Conservation (phyloP, 2,329 filamentous ascomycete species). For the Simplicillium aogashimaense region DNA sequence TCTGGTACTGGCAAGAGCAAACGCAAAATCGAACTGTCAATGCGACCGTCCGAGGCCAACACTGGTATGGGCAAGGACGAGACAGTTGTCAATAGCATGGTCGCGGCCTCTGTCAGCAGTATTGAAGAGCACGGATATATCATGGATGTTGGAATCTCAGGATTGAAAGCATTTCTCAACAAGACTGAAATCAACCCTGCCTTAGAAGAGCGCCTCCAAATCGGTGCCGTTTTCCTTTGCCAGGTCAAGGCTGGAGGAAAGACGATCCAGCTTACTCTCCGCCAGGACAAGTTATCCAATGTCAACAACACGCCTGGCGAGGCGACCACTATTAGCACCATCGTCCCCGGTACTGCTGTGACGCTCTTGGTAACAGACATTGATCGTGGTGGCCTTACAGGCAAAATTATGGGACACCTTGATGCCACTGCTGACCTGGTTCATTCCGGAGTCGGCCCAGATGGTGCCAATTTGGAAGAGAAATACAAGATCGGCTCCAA, state of each 20-base stretch:
- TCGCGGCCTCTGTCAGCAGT: slow-evolving; percentile 82
- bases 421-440: slow-evolving; percentile 86
- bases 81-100: slow-evolving; percentile 61
- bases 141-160: slow-evolving; percentile 77
- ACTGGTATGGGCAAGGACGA: slow-evolving; percentile 62
- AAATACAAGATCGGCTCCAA: slow-evolving; percentile 79
- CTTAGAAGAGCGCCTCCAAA: slow-evolving; percentile 59
- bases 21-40: slow-evolving; percentile 77
- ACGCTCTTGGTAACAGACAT: slow-evolving; percentile 76
- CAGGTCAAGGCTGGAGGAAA: slow-evolving; percentile 73
- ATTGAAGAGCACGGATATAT: slow-evolving; percentile 94
- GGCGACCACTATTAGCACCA: slow-evolving; percentile 80
- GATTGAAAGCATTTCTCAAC: slow-evolving; percentile 73
- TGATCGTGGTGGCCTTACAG: slow-evolving; percentile 63
- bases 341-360: slow-evolving; percentile 83
- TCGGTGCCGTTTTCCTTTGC: slow-evolving; percentile 78
- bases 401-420: slow-evolving; percentile 86
- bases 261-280: slow-evolving; percentile 75
- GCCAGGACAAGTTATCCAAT: slow-evolving; percentile 59
- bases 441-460: slow-evolving; percentile 70
- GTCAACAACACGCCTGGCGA: slow-evolving; percentile 56
- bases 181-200: slow-evolving; percentile 67
- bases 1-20: slow-evolving; percentile 52
- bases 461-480: slow-evolving; percentile 59
- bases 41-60: slow-evolving; percentile 73